phyloP scores from a whole-genome alignment of 2,329 filamentous ascomycete species.

The Ilyonectria sp. region DNA sequence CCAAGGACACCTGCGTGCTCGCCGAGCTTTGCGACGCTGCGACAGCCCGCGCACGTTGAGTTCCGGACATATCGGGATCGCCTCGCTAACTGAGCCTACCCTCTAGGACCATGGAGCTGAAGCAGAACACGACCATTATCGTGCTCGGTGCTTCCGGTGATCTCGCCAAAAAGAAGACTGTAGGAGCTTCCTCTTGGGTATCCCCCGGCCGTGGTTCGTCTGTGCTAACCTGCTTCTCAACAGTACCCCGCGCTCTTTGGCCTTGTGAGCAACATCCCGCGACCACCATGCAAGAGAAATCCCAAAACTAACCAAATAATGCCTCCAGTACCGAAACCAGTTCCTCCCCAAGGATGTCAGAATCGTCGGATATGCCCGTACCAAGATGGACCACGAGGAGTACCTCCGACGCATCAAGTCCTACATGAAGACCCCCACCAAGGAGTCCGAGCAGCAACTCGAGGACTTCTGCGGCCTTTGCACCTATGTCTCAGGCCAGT shows the following conservation, averaged over 20 bases:
- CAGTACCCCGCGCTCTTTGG: conserved; percentile 98
- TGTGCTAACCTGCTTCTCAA: conserved; percentile 43
- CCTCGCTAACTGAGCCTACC: conserved; percentile 34
- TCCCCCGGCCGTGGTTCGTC: conserved; percentile 33
- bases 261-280: conserved; percentile 76
- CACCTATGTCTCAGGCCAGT: conserved; percentile 96
- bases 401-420: conserved; percentile 95
- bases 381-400: conserved; percentile 98
- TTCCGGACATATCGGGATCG: conserved; percentile 15
- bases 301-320: conserved; percentile 26
- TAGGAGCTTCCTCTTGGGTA: conserved; percentile 60
- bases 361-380: conserved; percentile 98
- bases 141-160: conserved; percentile 98
- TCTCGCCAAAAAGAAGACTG: conserved; percentile 99
- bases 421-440: conserved; percentile 98
- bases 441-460: conserved; percentile 96
- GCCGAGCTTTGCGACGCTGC: conserved; percentile 35
- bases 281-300: not conserved
- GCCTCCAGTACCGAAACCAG: conserved; percentile 90
- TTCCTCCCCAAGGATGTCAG: conserved; percentile 97
- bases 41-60: conserved; percentile 16
- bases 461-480: conserved; percentile 90
- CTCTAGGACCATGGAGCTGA: conserved; percentile 83
- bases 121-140: conserved; percentile 97
- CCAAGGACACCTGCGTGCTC: conserved; percentile 40